Evolutionary conservation across 176 grass and related monocot species (phyloP), one percentile per base, ranked within the genome.

Genomic region (Oryza officinalis): DNA sequence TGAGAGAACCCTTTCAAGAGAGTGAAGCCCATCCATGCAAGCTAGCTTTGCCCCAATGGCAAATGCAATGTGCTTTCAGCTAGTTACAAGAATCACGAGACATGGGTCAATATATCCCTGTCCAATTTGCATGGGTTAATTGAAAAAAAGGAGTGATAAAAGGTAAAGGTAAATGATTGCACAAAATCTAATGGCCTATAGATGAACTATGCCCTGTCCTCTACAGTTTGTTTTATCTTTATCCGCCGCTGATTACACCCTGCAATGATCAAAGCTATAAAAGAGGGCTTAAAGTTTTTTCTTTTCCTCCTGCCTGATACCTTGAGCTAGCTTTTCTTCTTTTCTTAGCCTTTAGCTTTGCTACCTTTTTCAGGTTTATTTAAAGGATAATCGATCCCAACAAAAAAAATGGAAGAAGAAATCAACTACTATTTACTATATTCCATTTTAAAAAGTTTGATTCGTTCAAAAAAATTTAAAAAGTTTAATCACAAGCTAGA

Each of bases 211-310:
- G 69, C 52, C 31, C 65, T 87, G 76, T 84, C 80, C 88, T 50
- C 47, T 83, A 80, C 68, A 75, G 80, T 81, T 64, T 68, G 25
- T 75, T 76, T 87, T 30, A 35, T 86, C 71, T 84, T 57, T 79
- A 52, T 32, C 41, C 67, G 43, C 81, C 43, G 63, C 75, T 91
- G 85, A 80, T 87, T 84, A 84, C 89, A 80, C 49, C 12, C 26
- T 74, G 89, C 84, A 90, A 87, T 87, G 75, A 91, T 87, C 85
- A 87, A 91, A 76, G 89, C 63, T 70, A 75, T 71, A 80, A 86
- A 75, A 87, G 80, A 80, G 46, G 75, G 69, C 70, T 84, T 84
- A 84, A 91, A 91, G 89, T 33, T 76, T 87, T 14, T 41, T 63
- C 80, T 76, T 87, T 90, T 84, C 23, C 69, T 76, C 82, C 69